Evolutionary conservation across 345 rosid species (phyloP).

Genomic region (Raphanus raphanistrum): DNA sequence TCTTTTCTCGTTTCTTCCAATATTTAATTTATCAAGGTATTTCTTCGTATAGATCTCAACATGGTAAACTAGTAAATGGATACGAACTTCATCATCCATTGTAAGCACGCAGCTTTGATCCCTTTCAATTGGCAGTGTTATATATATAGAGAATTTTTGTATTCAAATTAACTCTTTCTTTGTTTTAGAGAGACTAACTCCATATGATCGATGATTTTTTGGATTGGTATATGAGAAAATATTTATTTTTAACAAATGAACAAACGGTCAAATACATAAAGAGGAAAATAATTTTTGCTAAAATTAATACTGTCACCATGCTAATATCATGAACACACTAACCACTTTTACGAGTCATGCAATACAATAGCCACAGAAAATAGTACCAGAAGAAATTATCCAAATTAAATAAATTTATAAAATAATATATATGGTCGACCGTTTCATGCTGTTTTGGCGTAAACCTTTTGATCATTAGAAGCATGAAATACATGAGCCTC

Average conservation of each 20-base stretch:
- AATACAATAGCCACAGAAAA: slow-evolving; percentile 1
- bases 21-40: background rate
- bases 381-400: background rate
- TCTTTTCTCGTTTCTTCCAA: background rate
- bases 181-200: background rate
- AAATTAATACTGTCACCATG: slow-evolving; percentile 2
- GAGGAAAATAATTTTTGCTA: background rate
- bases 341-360: slow-evolving; percentile 19
- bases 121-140: background rate
- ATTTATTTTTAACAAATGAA: background rate
- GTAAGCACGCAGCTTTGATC: background rate
- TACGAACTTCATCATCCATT: background rate
- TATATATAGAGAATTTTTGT: background rate
- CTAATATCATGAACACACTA: slow-evolving; percentile 23
- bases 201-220: background rate
- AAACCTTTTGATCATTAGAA: background rate
- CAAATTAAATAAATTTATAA: background rate
- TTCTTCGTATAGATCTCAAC: background rate
- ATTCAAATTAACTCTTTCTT: background rate
- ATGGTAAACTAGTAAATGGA: slow-evolving; percentile 17
- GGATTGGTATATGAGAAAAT: background rate
- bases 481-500: slow-evolving; percentile 7
- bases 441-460: slow-evolving; percentile 10
- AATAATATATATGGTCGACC: background rate
- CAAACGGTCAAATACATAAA: background rate